Conservation (phyloP, 31 red algal species). For the Bonnemaisonia californica region DNA sequence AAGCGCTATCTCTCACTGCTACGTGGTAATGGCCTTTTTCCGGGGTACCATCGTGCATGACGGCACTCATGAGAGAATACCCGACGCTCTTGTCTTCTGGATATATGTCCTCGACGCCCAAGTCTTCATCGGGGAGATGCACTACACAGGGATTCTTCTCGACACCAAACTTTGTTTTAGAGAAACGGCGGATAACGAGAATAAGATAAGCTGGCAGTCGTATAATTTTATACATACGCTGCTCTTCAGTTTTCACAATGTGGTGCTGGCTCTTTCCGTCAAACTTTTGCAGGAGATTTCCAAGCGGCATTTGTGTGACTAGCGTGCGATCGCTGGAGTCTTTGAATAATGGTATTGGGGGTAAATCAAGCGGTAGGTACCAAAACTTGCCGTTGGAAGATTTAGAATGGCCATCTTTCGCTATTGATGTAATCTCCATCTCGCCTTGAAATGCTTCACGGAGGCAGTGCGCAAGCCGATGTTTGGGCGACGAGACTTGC, state of each 20-base stretch:
- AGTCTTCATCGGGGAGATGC: constrained; percentile 45
- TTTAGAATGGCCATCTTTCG: background rate
- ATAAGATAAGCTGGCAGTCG: constrained; percentile 54
- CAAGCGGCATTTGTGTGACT: constrained; percentile 63
- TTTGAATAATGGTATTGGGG: constrained; percentile 90
- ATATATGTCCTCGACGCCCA: constrained; percentile 22
- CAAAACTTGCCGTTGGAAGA: constrained; percentile 44
- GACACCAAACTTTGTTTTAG: constrained; percentile 65
- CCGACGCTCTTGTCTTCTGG: background rate
- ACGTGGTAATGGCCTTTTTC: constrained; percentile 47
- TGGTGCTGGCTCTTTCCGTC: constrained; percentile 53
- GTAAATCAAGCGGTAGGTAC: constrained; percentile 76
- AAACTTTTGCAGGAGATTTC: constrained; percentile 65
- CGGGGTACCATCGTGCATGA: constrained; percentile 54
- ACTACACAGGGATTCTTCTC: constrained; percentile 81
- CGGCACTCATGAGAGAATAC: constrained; percentile 52
- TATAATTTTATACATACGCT: constrained; percentile 28
- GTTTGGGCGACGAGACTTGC: background rate
- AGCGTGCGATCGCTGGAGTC: constrained; percentile 71
- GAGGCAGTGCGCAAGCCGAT: background rate
- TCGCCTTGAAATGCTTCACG: constrained; percentile 30
- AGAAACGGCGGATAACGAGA: constrained; percentile 58
- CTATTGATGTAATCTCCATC: background rate
- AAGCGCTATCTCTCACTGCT: constrained; percentile 52
- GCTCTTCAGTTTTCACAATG: constrained; percentile 55